Evolutionary conservation across 2,329 filamentous ascomycete genomes (phyloP), one percentile per base, ranked within the genome.

Genomic region (Pseudocercospora fuligena): DNA sequence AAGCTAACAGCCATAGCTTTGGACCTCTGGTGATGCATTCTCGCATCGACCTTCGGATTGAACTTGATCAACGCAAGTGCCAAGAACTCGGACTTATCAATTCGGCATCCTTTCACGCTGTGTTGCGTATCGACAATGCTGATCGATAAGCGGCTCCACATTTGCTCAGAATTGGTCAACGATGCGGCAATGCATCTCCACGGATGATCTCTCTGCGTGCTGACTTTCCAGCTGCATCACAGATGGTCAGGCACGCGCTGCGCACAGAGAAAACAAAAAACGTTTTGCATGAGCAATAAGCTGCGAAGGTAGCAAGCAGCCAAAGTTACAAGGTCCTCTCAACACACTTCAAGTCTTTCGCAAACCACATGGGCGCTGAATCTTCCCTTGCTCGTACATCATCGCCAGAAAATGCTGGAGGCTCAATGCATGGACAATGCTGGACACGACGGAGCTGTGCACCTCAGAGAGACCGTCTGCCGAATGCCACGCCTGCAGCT

Each of bases 141-240:
- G 58, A 61, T 61, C 58, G 12, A 43, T 61, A 46, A 61, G 58
- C 58, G 58, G 58, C 57, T 60, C 57, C 46, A 49, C 46, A 21
- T 49, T 21, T 21, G n/a, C 23, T 49, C n/a, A 49, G 23, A 46
- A n/a, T 27, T 19, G n/a, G 16, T 25, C 31, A 40, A 43, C 57
- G 19, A 29, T 25, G 57, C n/a, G 21, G 31, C 33, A 36, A 36
- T 12, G 14, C 29, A 31, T 9, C 8, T 7, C 5, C 29, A 36
- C 6, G 33, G 3, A 60, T 46, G 57, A 11, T 21, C 8, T 12
- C 57, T 21, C 23, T 5, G 2, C 27, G 56, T 25, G 36, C 36
- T 11, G 29, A 33, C 7, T 12, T 5, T 19, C 8, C 19, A 12
- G 27, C 56, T 36, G 19, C n/a, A 60, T 31, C 5, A n/a, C 11